These are phyloP conservation scores for Manihot esculenta DNA, from an alignment of 441 rosid genomes.

Conservation along the genomic window DNA sequence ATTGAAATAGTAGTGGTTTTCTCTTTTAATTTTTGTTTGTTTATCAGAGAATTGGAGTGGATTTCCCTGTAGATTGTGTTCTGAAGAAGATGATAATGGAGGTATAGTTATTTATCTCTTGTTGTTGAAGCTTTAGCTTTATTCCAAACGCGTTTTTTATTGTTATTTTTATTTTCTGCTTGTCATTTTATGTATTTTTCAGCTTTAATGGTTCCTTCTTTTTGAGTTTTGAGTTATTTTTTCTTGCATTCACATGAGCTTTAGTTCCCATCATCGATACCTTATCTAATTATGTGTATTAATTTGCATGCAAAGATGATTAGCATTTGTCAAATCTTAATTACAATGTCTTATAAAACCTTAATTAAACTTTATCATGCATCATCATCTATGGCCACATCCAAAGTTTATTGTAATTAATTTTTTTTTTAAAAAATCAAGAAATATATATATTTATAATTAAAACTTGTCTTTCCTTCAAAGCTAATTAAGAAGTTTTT, in stretches of 20 bases:
- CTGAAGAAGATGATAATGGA: constrained; percentile 1
- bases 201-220: background rate
- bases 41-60: constrained; percentile 5
- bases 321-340: background rate
- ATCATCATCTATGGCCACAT: too few relatives aligned
- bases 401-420: too few relatives aligned
- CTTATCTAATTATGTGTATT: too few relatives aligned
- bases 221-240: background rate
- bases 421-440: too few relatives aligned
- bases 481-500: background rate
- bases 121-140: constrained; percentile 10
- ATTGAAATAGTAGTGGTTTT: constrained; percentile 1
- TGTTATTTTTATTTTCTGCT: background rate
- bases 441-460: too few relatives aligned
- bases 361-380: too few relatives aligned
- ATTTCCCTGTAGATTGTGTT: background rate
- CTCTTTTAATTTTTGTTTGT: background rate
- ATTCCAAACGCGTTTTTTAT: constrained; percentile 20
- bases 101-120: background rate
- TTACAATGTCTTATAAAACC: too few relatives aligned
- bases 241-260: constrained; percentile 26
- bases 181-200: background rate
- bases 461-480: too few relatives aligned
- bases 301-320: background rate
- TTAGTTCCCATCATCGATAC: background rate